Conservation (phyloP, 306 rosid species). For the Vigna mungo region DNA sequence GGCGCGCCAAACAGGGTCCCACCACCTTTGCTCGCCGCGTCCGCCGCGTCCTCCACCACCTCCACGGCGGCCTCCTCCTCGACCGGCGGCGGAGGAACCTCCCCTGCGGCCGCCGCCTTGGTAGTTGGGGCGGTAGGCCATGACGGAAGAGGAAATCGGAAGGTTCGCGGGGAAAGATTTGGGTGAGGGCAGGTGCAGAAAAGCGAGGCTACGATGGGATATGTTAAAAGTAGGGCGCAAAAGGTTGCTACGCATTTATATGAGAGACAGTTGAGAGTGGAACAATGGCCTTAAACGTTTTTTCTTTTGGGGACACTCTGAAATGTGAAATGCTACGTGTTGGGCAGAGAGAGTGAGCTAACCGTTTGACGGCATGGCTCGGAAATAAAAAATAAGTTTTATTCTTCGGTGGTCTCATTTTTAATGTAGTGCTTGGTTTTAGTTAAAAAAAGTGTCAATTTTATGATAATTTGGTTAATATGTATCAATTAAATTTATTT, state of each 20-base stretch:
- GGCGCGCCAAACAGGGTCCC: constrained; percentile 99
- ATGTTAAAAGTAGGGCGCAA: constrained; percentile 8
- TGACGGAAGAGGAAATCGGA: constrained; percentile 52
- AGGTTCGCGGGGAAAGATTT: constrained; percentile 20
- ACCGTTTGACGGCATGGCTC: no score
- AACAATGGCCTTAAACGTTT: no score
- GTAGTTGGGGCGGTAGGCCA: constrained; percentile 81
- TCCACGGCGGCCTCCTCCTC: constrained; percentile 63
- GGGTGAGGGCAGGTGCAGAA: constrained; percentile 30
- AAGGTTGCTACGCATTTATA: constrained; percentile 52
- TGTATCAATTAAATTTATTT: no score
- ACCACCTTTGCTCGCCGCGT: constrained; percentile 91
- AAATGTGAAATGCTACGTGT: no score
- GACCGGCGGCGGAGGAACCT: constrained; percentile 52
- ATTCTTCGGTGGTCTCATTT: no score
- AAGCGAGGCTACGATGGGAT: neutral
- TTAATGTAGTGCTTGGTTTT: no score
- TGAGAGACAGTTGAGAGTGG: constrained; percentile 4
- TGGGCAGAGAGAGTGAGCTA: no score
- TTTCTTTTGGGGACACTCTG: no score
- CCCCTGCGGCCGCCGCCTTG: constrained; percentile 80
- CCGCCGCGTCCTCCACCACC: constrained; percentile 71
- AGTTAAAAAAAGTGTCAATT: no score
- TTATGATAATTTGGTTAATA: no score
- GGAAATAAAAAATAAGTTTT: no score